Evolutionary conservation across 1,284 basidiomycete genomes (phyloP).

Genomic region (Ganoderma boninense): DNA sequence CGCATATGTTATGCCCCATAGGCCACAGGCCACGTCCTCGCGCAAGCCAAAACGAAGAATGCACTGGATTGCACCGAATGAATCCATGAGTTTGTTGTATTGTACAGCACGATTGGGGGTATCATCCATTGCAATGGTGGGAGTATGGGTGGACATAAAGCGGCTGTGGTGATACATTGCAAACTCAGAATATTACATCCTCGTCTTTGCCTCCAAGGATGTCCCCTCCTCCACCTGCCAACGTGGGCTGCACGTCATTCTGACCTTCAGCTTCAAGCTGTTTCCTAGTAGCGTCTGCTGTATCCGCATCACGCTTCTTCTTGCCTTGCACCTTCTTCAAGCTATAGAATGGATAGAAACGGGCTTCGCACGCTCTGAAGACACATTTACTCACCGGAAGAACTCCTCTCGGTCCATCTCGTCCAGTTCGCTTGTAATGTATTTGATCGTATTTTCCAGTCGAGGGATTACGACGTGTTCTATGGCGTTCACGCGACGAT

Average conservation of each 20-base stretch:
- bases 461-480: slow-evolving; percentile 98
- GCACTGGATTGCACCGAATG: neutral
- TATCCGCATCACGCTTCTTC: slow-evolving; percentile 87
- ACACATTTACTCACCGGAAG: slow-evolving; percentile 71
- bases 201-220: slow-evolving; percentile 87
- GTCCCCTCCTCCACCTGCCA: slow-evolving; percentile 50
- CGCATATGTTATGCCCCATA: slow-evolving; percentile 62
- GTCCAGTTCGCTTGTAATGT: slow-evolving; percentile 94
- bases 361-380: neutral
- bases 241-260: slow-evolving; percentile 3
- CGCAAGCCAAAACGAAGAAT: slow-evolving; percentile 17
- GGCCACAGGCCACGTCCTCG: slow-evolving; percentile 30
- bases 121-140: slow-evolving; percentile 31
- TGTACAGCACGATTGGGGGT: slow-evolving; percentile 39
- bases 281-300: slow-evolving; percentile 49
- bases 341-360: slow-evolving; percentile 46
- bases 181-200: slow-evolving; percentile 86
- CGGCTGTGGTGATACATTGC: neutral
- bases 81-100: slow-evolving; percentile 26
- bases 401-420: slow-evolving; percentile 99
- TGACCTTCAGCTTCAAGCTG: slow-evolving; percentile 40
- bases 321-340: slow-evolving; percentile 97
- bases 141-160: slow-evolving; percentile 16
- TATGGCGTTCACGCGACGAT: slow-evolving; percentile 98
- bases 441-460: slow-evolving; percentile 97